Conservation (phyloP, 1,139 yeast genomes). For the Trichomonascaceae sp. region DNA sequence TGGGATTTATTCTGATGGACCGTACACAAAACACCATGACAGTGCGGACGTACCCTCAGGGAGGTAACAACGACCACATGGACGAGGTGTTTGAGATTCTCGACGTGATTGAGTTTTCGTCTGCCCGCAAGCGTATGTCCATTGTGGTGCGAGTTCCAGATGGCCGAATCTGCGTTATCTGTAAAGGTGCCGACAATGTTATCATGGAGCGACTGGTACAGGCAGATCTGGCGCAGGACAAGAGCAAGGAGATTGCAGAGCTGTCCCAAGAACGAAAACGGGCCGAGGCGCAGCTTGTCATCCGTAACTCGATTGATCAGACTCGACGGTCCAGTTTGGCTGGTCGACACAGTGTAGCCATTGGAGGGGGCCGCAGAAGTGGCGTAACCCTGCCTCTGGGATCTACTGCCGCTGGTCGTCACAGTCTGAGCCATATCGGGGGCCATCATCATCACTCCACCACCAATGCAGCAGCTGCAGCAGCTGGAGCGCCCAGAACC, state of each 20-base stretch:
- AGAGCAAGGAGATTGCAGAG: constrained; percentile 49
- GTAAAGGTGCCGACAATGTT: constrained; percentile 96
- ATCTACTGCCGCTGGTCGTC: constrained; percentile 4
- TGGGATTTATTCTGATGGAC: constrained; percentile 74
- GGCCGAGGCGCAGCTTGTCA: constrained; percentile 69
- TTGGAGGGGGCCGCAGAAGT: constrained; percentile 1
- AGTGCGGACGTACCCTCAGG: constrained; percentile 74
- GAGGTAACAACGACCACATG: constrained; percentile 51
- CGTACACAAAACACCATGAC: constrained; percentile 47
- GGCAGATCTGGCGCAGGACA: constrained; percentile 42
- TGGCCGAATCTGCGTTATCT: constrained; percentile 59
- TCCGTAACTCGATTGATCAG: constrained; percentile 24
- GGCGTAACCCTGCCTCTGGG: neutral
- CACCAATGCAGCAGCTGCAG: constrained; percentile 3
- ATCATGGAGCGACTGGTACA: constrained; percentile 62
- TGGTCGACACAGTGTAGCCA: constrained; percentile 1
- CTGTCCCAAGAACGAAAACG: constrained; percentile 53
- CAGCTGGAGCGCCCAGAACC: constrained; percentile 5
- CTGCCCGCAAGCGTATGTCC: constrained; percentile 89
- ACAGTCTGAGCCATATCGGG: constrained; percentile 10
- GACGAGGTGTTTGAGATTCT: constrained; percentile 60
- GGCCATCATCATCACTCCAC: too few species aligned
- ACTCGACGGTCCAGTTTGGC: constrained; percentile 3
- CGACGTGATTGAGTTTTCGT: constrained; percentile 75
- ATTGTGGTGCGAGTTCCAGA: constrained; percentile 71